These are phyloP conservation scores for Prunus salicina DNA, from an alignment of 306 rosid genomes.

Conservation along the genomic window DNA sequence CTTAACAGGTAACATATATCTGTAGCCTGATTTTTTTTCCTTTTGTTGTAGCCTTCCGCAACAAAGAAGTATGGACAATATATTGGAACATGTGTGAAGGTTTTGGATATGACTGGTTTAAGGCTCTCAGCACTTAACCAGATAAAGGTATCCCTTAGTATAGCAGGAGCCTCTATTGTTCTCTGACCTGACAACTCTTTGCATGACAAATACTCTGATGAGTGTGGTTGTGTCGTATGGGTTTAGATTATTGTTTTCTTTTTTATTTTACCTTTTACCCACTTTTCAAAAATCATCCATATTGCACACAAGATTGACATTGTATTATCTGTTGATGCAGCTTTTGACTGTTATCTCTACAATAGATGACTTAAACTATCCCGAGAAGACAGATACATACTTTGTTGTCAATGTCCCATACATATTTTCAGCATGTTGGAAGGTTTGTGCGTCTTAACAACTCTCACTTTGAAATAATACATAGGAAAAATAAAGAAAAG, in stretches of 20 bases:
- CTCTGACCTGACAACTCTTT: neutral
- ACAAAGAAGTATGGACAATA: conserved; percentile 64
- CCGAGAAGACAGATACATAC: conserved; percentile 93
- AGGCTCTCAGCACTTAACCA: conserved; percentile 84
- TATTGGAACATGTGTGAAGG: conserved; percentile 80
- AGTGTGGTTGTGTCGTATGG: neutral
- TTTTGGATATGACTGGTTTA: conserved; percentile 93
- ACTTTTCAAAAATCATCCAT: neutral
- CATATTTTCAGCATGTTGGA: conserved; percentile 98
- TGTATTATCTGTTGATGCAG: conserved; percentile 46
- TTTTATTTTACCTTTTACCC: neutral
- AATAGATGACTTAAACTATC: conserved; percentile 93
- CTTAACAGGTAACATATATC: neutral
- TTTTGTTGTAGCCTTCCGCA: conserved; percentile 64
- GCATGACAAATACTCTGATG: neutral
- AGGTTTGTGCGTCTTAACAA: conserved; percentile 48
- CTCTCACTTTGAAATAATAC: neutral
- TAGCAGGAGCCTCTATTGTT: neutral
- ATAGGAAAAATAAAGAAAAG: neutral
- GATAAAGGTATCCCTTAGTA: conserved; percentile 56
- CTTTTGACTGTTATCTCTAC: conserved; percentile 84
- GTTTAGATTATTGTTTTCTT: neutral
- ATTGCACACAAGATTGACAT: conserved; percentile 20
- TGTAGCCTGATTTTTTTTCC: conserved; percentile 9
- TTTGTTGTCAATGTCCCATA: conserved; percentile 82